phyloP scores from a whole-genome alignment of 768 basidiomycete species.

The Podaxis sp. region DNA sequence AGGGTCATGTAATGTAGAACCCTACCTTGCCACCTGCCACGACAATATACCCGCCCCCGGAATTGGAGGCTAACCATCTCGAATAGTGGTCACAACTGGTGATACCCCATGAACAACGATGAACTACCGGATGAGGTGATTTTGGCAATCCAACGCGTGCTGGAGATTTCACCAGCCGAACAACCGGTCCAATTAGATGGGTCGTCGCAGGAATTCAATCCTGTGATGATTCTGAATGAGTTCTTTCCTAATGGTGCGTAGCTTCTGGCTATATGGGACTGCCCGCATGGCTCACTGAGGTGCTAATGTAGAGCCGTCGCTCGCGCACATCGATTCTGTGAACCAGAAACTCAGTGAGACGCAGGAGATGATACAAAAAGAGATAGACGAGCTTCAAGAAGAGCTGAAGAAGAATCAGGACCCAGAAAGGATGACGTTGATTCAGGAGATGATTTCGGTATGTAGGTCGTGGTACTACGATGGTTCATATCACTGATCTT shows the following conservation, averaged over 20 bases:
- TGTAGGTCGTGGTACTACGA: conserved; percentile 23
- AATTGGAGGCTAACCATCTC: background rate
- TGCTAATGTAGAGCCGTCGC: conserved; percentile 61
- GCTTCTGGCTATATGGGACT: background rate
- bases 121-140: conserved; percentile 69
- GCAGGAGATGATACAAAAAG: conserved; percentile 66
- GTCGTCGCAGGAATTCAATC: conserved; percentile 56
- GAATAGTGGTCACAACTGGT: background rate
- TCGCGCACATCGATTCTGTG: conserved; percentile 70
- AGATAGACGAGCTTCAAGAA: conserved; percentile 66
- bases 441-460: conserved; percentile 97
- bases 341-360: conserved; percentile 68
- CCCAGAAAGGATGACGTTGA: conserved; percentile 83
- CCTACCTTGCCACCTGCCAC: background rate
- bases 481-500: conserved; percentile 12
- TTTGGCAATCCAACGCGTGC: conserved; percentile 67
- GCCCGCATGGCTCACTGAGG: background rate
- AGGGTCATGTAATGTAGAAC: conserved; percentile 17
- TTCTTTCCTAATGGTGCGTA: conserved; percentile 78
- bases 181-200: conserved; percentile 57
- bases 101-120: conserved; percentile 24
- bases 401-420: conserved; percentile 79
- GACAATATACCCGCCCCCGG: background rate
- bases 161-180: conserved; percentile 50
- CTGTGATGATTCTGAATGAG: conserved; percentile 58